phyloP scores from a whole-genome alignment of 2,329 filamentous ascomycete species.

The Diaporthe velutina region DNA sequence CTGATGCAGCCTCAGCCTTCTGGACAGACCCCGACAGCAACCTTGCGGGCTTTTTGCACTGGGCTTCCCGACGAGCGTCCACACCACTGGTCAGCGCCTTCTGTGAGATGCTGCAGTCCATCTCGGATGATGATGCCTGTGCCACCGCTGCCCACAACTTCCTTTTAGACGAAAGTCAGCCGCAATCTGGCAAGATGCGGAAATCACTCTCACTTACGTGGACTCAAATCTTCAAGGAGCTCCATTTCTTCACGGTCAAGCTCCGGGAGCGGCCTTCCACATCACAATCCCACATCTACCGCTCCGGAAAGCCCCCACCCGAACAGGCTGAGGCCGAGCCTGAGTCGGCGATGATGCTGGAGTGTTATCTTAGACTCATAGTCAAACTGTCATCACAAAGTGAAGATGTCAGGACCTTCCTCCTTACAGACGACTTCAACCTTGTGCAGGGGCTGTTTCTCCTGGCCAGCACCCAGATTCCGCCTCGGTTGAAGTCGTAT shows the following conservation, averaged over 20 bases:
- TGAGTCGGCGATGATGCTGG: conserved; percentile 96
- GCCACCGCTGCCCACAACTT: conserved; percentile 90
- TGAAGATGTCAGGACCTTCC: conserved; percentile 76
- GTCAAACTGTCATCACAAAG: conserved; percentile 85
- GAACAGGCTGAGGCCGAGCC: conserved; percentile 85
- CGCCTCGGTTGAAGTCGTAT: conserved; percentile 78
- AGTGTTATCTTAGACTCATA: conserved; percentile 91
- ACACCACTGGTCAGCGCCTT: conserved; percentile 97
- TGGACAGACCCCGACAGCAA: conserved; percentile 96
- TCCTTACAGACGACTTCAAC: conserved; percentile 73
- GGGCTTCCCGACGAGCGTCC: conserved; percentile 95
- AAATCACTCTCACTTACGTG: conserved; percentile 90
- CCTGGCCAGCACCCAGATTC: conserved; percentile 78
- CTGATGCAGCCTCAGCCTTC: conserved; percentile 87
- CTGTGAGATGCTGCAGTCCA: conserved; percentile 93
- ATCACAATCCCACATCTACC: conserved; percentile 66
- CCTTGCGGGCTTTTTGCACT: conserved; percentile 93
- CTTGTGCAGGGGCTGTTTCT: conserved; percentile 82
- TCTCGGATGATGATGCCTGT: conserved; percentile 85
- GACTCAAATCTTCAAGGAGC: conserved; percentile 91
- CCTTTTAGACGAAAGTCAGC: conserved; percentile 84
- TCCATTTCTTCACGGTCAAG: conserved; percentile 85
- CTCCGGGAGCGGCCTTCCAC: conserved; percentile 78
- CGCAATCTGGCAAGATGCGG: conserved; percentile 81
- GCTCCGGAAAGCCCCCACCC: conserved; percentile 70